Conservation (phyloP, 2,329 filamentous ascomycete species). For the Claviceps sp. region DNA sequence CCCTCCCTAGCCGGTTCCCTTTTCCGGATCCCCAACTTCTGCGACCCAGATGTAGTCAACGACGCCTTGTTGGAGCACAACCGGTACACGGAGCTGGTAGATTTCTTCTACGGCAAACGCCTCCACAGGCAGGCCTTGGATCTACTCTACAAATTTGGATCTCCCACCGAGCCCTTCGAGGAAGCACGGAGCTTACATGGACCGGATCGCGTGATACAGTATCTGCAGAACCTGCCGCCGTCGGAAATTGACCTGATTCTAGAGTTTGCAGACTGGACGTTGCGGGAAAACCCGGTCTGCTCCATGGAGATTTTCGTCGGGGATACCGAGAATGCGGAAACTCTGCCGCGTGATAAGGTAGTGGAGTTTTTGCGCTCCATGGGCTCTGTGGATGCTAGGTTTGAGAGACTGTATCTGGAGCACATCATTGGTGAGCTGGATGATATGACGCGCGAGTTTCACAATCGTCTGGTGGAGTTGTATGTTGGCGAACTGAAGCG, state of each 20-base stretch:
- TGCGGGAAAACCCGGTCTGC: slow-evolving; percentile 55
- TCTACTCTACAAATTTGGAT: slow-evolving; percentile 69
- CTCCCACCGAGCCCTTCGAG: slow-evolving; percentile 36
- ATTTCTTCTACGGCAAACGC: slow-evolving; percentile 93
- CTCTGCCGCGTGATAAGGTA: slow-evolving; percentile 63
- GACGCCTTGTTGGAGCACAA: slow-evolving; percentile 80
- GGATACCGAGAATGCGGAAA: slow-evolving; percentile 91
- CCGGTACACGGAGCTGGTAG: slow-evolving; percentile 87
- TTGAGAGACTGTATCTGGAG: slow-evolving; percentile 76
- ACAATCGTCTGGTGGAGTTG: slow-evolving; percentile 68
- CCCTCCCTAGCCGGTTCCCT: slow-evolving; percentile 76
- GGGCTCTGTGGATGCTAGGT: slow-evolving; percentile 49
- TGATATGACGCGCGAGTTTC: slow-evolving; percentile 73
- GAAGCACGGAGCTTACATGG: slow-evolving; percentile 53
- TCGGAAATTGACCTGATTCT: slow-evolving; percentile 84
- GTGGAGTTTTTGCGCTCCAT: slow-evolving; percentile 59
- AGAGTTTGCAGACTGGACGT: slow-evolving; percentile 81
- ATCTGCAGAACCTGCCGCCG: slow-evolving; percentile 78
- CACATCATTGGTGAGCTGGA: slow-evolving; percentile 81
- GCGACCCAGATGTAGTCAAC: slow-evolving; percentile 89
- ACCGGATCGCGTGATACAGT: slow-evolving; percentile 70
- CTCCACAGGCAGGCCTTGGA: slow-evolving; percentile 79
- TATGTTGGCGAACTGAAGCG: slow-evolving; percentile 43
- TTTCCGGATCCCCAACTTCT: slow-evolving; percentile 94
- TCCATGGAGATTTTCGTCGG: slow-evolving; percentile 90